phyloP scores from a whole-genome alignment of 441 rosid genomes.

The Raphanus hybrid region DNA sequence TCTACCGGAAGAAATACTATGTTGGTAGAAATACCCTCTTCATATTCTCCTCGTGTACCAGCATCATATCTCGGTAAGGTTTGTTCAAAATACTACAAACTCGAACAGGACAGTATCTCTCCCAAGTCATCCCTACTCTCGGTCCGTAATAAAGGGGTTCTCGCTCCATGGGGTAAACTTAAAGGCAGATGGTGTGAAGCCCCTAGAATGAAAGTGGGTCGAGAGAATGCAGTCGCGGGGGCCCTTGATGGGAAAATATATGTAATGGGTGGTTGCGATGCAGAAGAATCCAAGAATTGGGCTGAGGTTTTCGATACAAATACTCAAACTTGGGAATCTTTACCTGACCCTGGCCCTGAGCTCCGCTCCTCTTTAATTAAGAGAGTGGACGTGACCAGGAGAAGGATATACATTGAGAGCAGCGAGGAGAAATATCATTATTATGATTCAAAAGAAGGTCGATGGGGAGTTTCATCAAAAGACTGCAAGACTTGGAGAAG shows the following conservation, averaged over 20 bases:
- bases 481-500: conserved; percentile 51
- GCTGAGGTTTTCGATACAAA: conserved; percentile 65
- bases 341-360: conserved; percentile 48
- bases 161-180: too few species aligned
- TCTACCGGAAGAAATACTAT: neutral
- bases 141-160: too few species aligned
- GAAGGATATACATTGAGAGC: conserved; percentile 59
- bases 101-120: neutral
- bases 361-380: conserved; percentile 61
- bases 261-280: conserved; percentile 61
- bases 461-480: conserved; percentile 52
- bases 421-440: conserved; percentile 52
- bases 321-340: conserved; percentile 55
- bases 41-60: conserved; percentile 43
- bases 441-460: conserved; percentile 48
- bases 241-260: too few species aligned
- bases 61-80: neutral
- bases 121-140: too few species aligned
- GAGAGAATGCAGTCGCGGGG: conserved; percentile 60
- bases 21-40: conserved; percentile 52
- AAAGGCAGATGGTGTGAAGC: conserved; percentile 24
- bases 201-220: conserved; percentile 59
- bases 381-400: conserved; percentile 51
- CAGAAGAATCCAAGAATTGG: conserved; percentile 58
- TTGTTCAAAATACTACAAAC: neutral